Conservation (phyloP, 805 yeast genomes). For the Lachancea nothofagi region DNA sequence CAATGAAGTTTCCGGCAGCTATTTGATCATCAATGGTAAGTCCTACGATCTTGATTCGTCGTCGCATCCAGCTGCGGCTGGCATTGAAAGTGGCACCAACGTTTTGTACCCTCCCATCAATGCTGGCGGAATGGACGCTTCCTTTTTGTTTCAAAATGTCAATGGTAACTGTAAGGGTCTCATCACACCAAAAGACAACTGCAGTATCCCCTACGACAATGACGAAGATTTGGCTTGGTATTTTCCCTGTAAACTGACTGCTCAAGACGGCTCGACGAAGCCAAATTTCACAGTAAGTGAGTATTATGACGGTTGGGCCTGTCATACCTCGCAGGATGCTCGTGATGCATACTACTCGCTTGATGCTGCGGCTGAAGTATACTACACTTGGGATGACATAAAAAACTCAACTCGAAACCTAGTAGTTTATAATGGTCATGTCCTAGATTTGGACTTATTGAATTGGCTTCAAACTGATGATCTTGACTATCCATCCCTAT, state of each 20-base stretch:
- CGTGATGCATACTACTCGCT: conserved; percentile 62
- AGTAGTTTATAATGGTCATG: conserved; percentile 85
- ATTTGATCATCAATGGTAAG: conserved; percentile 74
- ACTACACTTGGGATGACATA: conserved; percentile 86
- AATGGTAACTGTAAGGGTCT: conserved; percentile 83
- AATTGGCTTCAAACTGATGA: conserved; percentile 70
- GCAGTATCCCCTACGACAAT: conserved; percentile 62
- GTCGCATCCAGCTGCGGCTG: conserved; percentile 77
- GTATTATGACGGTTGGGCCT: conserved; percentile 81
- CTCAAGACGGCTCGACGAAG: conserved; percentile 63
- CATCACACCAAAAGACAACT: conserved; percentile 61
- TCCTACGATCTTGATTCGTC: conserved; percentile 68
- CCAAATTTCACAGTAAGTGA: conserved; percentile 55
- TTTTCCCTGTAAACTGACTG: conserved; percentile 79
- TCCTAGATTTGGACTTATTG: conserved; percentile 71
- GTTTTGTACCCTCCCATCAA: conserved; percentile 76
- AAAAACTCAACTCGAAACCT: conserved; percentile 63
- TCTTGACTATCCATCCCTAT: conserved; percentile 64
- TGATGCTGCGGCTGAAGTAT: conserved; percentile 64
- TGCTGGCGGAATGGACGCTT: conserved; percentile 85
- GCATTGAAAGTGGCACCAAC: conserved; percentile 64
- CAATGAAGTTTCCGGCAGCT: conserved; percentile 53
- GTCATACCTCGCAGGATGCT: conserved; percentile 73
- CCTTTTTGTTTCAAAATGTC: conserved; percentile 83
- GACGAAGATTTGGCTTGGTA: conserved; percentile 82